phyloP scores from a whole-genome alignment of 208 protist genomes.

The Kentomonas sorsogonicus region DNA sequence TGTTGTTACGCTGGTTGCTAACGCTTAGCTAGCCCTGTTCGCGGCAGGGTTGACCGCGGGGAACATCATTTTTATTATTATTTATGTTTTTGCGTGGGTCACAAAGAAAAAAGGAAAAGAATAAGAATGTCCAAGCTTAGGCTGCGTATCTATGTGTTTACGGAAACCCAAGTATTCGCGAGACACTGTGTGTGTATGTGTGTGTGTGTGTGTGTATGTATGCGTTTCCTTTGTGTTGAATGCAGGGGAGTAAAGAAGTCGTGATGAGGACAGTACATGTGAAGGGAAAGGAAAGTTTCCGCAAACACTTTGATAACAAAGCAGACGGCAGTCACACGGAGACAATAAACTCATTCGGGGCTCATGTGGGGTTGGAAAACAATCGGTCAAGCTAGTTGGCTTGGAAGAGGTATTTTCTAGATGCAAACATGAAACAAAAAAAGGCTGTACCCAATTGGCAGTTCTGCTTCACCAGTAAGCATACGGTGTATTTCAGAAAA shows the following conservation, averaged over 20 bases:
- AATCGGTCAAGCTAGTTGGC: too few relatives aligned
- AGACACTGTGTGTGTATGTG: too few relatives aligned
- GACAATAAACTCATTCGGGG: neutral
- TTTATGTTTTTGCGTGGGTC: neutral
- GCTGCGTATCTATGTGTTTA: too few relatives aligned
- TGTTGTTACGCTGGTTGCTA: too few relatives aligned
- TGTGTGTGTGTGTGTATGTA: too few relatives aligned
- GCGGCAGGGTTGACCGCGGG: neutral
- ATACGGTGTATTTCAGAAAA: constrained; percentile 1
- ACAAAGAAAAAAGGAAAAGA: constrained; percentile 1
- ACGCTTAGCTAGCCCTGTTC: constrained; percentile 15
- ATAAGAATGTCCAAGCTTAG: too few relatives aligned
- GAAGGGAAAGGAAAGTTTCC: constrained; percentile 1
- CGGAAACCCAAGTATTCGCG: too few relatives aligned
- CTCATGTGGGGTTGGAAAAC: neutral
- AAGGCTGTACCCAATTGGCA: neutral
- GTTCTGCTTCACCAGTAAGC: neutral
- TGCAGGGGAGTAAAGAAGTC: neutral
- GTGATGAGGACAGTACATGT: neutral
- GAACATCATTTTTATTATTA: constrained; percentile 13
- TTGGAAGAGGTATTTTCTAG: neutral
- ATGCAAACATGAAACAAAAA: neutral
- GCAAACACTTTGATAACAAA: constrained; percentile 3
- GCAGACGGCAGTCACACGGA: neutral
- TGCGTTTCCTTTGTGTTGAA: too few relatives aligned